A percentile compares a stretch with the other conserved stretches of the same genome.
Evolutionary conservation across 192 early-diverging fungal species (phyloP).

Genomic region (Backusella liffmaniae): DNA sequence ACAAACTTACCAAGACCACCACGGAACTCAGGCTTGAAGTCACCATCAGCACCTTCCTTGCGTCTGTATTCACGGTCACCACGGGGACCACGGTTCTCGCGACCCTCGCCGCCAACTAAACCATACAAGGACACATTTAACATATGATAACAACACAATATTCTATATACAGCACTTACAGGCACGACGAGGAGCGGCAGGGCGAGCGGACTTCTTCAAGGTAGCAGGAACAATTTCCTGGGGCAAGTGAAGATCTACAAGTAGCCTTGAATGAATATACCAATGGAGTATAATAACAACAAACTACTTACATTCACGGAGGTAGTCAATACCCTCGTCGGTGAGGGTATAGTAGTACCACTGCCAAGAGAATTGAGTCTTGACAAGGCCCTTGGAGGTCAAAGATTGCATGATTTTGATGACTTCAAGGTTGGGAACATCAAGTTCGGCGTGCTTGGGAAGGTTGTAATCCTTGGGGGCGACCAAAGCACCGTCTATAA

Average conservation of each 20-base stretch:
- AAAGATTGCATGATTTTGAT: slow-evolving; percentile 99
- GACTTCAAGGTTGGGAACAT: slow-evolving; percentile 98
- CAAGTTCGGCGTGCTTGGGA: slow-evolving; percentile 93
- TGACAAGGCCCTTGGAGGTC: slow-evolving; percentile 90
- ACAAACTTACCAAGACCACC: slow-evolving; percentile 48
- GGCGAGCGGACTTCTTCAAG: slow-evolving; percentile 92
- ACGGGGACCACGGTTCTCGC: slow-evolving; percentile 56
- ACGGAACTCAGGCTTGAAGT: slow-evolving; percentile 98
- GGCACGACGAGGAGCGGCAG: slow-evolving; percentile 55
- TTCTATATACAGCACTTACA: slow-evolving; percentile 39
- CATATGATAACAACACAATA: no score
- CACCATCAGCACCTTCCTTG: slow-evolving; percentile 90
- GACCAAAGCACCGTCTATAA: slow-evolving; percentile 91
- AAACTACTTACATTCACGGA: slow-evolving; percentile 68
- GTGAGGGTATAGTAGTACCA: slow-evolving; percentile 99
- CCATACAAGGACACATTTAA: slow-evolving; percentile 5
- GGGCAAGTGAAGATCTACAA: slow-evolving; percentile 88
- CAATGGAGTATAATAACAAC: background rate
- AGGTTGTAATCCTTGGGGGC: slow-evolving; percentile 99
- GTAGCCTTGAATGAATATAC: background rate
- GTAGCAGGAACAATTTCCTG: slow-evolving; percentile 96
- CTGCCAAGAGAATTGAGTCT: slow-evolving; percentile 99
- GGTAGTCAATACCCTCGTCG: slow-evolving; percentile 95
- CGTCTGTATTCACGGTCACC: slow-evolving; percentile 86
- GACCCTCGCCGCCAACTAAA: slow-evolving; percentile 68